A percentile compares a stretch with the other conserved stretches of the same genome.
Conservation (phyloP, 1,284 basidiomycete species). For the Athelia sp. region DNA sequence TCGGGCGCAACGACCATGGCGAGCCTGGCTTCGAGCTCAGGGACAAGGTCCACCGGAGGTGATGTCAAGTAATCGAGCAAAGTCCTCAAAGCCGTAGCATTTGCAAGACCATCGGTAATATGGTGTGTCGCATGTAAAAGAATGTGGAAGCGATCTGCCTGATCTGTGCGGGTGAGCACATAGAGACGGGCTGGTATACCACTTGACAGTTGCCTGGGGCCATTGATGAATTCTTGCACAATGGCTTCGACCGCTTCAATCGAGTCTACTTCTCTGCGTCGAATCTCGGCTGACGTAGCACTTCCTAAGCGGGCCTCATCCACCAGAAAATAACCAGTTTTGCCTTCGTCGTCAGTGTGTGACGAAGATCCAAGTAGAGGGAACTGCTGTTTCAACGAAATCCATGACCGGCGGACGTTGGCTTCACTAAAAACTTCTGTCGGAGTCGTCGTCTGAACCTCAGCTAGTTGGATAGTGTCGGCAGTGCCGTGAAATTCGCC, state of each 20-base stretch:
- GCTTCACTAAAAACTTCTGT: slow-evolving; percentile 10
- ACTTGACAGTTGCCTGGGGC: slow-evolving; percentile 29
- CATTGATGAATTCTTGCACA: slow-evolving; percentile 26
- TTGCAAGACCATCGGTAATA: slow-evolving; percentile 45
- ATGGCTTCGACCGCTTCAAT: slow-evolving; percentile 24
- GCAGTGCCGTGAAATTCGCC: slow-evolving; percentile 36
- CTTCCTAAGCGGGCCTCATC: slow-evolving; percentile 24
- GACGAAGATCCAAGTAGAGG: slow-evolving; percentile 41
- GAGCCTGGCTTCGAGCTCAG: slow-evolving; percentile 33
- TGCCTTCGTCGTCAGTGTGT: slow-evolving; percentile 21
- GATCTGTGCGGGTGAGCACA: slow-evolving; percentile 29
- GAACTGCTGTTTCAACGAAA: slow-evolving; percentile 36
- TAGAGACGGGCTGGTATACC: slow-evolving; percentile 31
- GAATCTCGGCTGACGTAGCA: slow-evolving; percentile 30
- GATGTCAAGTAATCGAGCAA: slow-evolving; percentile 40
- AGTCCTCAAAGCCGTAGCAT: slow-evolving; percentile 32
- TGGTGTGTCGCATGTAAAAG: slow-evolving; percentile 39
- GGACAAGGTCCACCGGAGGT: slow-evolving; percentile 11
- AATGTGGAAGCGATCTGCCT: slow-evolving; percentile 30
- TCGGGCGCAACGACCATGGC: slow-evolving; percentile 33
- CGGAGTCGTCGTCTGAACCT: slow-evolving; percentile 19
- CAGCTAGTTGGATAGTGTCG: slow-evolving; percentile 34
- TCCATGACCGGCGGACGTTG: slow-evolving; percentile 37
- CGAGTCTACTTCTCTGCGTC: slow-evolving; percentile 23
- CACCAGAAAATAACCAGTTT: slow-evolving; percentile 33